Base-by-base conservation (phyloP, 768 basidiomycete species). In the Megacollybia marginata region DNA sequence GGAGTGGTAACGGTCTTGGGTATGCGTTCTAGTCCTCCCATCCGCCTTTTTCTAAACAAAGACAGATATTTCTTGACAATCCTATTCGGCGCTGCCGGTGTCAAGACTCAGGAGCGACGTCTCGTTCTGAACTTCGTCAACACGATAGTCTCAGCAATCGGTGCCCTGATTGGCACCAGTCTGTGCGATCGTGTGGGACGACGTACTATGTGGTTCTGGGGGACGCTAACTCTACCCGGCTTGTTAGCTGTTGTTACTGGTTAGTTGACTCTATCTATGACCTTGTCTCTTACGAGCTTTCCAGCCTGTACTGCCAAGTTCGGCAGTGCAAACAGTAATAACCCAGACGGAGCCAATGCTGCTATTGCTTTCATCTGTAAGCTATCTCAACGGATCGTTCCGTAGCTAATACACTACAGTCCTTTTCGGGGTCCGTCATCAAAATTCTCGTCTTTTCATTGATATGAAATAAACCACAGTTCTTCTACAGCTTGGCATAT, bases 401-500 rank as follows among this genome's bases (percentile, higher is more conserved):
- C 9, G 35, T 33, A 36, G 28, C 32, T 47, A 51, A 62, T 66
- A 58, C 51, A 64, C 15, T 46, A 19, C 32, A 73, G 71, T 80
- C 67, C 54, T 81, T 18, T 79, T 80, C 62, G 75, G 73, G 50
- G 23, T 28, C 23, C 2, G 23, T 28, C 23, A 28, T 28, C 23
- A 28, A 28, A 28, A 28, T 28, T 28, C 4, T 28, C 6, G 23
- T 28, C 23, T 28, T 28, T 28, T 28, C 23, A 28, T 28, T 28
- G 23, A 28, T 6, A 28, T 28, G 23, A 28, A 28, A 28, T 28
- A 6, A 28, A 28, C 23, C 23, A 6, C 6, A 28, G 23, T 73
- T 76, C 54, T 71, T 76, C 48, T 79, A 68, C 61, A 74, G 72
- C 33, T 69, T 78, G 50, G 68, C 79, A 18, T 81, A 81, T 58